phyloP scores from a whole-genome alignment of 257 asterid species.

The Avicennia marina region DNA sequence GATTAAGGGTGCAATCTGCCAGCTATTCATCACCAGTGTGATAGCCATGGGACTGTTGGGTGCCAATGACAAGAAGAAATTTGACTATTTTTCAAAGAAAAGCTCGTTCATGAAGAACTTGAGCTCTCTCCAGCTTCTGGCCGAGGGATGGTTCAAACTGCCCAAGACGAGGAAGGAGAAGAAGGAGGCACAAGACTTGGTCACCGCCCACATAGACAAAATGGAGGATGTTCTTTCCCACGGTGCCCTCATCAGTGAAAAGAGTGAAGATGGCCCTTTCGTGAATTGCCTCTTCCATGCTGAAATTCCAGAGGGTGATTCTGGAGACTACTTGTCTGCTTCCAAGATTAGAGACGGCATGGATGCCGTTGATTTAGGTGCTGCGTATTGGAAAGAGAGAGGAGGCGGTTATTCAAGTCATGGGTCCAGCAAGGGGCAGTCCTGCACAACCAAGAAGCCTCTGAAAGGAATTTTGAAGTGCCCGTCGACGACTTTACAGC shows the following conservation, averaged over 20 bases:
- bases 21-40: slow-evolving; percentile 62
- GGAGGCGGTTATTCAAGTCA: neutral
- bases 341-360: neutral
- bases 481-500: slow-evolving; percentile 28
- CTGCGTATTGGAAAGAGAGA: neutral
- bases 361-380: neutral
- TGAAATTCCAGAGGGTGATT: neutral
- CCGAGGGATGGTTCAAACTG: slow-evolving; percentile 65
- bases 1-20: slow-evolving; percentile 69
- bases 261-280: neutral
- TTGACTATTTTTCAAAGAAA: slow-evolving; percentile 26
- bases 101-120: slow-evolving; percentile 51
- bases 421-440: slow-evolving; percentile 5
- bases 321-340: slow-evolving; percentile 6
- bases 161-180: slow-evolving; percentile 37
- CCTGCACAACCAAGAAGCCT: slow-evolving; percentile 19
- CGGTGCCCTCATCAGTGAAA: too few species aligned
- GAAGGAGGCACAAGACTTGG: neutral
- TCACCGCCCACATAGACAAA: too few species aligned
- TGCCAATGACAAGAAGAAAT: slow-evolving; percentile 28
- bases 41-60: slow-evolving; percentile 58
- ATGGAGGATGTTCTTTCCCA: too few species aligned
- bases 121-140: slow-evolving; percentile 40
- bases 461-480: slow-evolving; percentile 66
- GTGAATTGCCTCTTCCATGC: slow-evolving; percentile 4